Base-by-base conservation (phyloP, 805 yeast genomes). In the Komagataella ulmi region DNA sequence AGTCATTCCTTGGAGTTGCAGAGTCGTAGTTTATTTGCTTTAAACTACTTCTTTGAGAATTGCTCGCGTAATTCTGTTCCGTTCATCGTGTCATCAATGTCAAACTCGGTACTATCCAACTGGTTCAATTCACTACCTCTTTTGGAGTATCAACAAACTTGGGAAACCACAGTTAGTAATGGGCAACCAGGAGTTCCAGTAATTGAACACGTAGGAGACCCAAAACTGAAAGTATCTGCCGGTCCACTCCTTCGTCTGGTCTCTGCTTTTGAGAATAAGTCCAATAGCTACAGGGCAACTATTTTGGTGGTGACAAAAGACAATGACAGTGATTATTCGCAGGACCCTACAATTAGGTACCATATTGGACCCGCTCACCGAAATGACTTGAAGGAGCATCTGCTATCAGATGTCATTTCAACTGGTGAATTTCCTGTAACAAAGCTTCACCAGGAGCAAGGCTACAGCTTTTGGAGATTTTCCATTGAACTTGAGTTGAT, bases 211-310 rank as follows among this genome's bases (percentile, higher is more conserved):
- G 49, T 65, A 24, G 68, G 68, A 1, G 47, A 47, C 4, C 68
- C 73, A 1, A 47, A 58, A 1, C 52, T 72, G n/a, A 73, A 75
- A 45, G 69, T 82, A 18, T 68, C 73, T 49, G 81, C 87, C 62
- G 98, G 98, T 1, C 98, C 98, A 0, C 69, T 83, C 30, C 66
- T 90, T 49, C 72, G 93, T 53, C 75, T 83, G 49, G 67, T 80
- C 53, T 89, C 84, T 6, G 77, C 84, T 48, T 67, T 72, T 47
- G 88, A 85, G 56, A 67, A 73, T 12, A 67, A 68, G 3, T 48
- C 67, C 6, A 56, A 63, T 24, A 69, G 76, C 46, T 90, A 88
- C 68, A 65, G 89, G 24, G 97, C 84, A 3, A 70, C 86, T 2
- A 69, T 88, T 19, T 56, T 88, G 64, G 62, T 90, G 24, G 89